These are phyloP conservation scores for Eucalyptus urophylla DNA, from an alignment of 345 rosid species.

Conservation along the genomic window DNA sequence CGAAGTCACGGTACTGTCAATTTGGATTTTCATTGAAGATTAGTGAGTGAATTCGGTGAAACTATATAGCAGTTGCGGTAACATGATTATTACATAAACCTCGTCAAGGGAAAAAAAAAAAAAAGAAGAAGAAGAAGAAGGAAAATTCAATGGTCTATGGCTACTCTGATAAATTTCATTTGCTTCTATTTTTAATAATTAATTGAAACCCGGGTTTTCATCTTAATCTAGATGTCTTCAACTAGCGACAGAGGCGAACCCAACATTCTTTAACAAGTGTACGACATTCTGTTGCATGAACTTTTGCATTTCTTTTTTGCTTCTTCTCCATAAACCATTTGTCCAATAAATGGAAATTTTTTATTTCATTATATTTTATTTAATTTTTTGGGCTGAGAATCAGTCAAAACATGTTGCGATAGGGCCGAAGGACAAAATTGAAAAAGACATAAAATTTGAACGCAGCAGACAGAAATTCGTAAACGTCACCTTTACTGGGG, in stretches of 20 bases:
- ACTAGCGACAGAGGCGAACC: background rate
- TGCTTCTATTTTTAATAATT: background rate
- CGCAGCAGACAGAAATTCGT: background rate
- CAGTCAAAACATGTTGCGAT: background rate
- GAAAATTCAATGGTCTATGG: background rate
- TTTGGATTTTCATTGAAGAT: background rate
- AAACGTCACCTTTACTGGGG: background rate
- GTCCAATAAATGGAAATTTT: background rate
- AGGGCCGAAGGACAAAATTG: background rate
- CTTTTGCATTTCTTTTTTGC: background rate
- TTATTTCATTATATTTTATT: no score
- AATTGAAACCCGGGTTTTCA: background rate
- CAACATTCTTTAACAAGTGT: background rate
- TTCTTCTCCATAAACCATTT: background rate
- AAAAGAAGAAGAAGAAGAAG: no score
- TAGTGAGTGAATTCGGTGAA: background rate
- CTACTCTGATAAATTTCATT: no score
- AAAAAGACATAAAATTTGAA: background rate
- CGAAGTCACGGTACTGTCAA: background rate
- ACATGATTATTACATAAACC: background rate
- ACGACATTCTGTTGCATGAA: background rate
- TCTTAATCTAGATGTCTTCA: background rate
- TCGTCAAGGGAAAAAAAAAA: accelerated
- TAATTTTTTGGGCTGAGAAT: background rate
- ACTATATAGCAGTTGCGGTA: background rate